phyloP scores from a whole-genome alignment of 768 basidiomycete genomes.

The Crucibulum laeve region DNA sequence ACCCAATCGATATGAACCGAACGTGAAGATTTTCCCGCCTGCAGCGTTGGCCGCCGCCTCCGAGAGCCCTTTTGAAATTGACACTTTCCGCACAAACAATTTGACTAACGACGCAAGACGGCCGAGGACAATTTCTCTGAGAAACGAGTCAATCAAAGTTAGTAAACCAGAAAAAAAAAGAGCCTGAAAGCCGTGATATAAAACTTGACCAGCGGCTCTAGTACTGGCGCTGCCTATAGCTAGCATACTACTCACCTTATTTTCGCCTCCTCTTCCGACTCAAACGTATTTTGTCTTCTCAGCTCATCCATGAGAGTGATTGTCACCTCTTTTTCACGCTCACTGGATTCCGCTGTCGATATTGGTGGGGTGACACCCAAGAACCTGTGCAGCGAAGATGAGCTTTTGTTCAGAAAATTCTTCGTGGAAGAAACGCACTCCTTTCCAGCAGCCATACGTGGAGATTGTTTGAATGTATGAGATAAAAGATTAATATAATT shows the following conservation, averaged over 20 bases:
- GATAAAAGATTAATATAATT: too few relatives aligned
- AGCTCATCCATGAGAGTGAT: conserved; percentile 88
- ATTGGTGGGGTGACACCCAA: conserved; percentile 87
- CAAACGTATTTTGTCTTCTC: conserved; percentile 80
- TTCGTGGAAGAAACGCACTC: conserved; percentile 1
- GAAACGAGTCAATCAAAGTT: conserved; percentile 2
- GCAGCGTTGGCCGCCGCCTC: conserved; percentile 85
- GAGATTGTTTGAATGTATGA: background rate
- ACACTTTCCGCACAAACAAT: conserved; percentile 85
- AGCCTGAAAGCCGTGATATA: background rate
- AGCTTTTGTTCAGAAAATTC: conserved; percentile 5
- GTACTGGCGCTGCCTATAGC: too few relatives aligned
- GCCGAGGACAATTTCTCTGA: conserved; percentile 90
- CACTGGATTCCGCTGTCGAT: conserved; percentile 66
- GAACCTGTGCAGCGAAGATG: conserved; percentile 40
- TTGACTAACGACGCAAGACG: conserved; percentile 86
- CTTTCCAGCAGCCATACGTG: conserved; percentile 9
- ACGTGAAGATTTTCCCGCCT: conserved; percentile 98
- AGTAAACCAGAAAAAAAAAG: background rate
- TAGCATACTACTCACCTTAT: conserved; percentile 61
- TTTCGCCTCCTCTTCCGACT: conserved; percentile 83
- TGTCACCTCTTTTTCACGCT: conserved; percentile 81
- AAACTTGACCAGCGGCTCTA: background rate
- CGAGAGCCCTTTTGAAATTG: conserved; percentile 75
- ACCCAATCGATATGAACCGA: conserved; percentile 96